phyloP scores from a whole-genome alignment of 164 flowering plant genomes.

The Malania oleifera region DNA sequence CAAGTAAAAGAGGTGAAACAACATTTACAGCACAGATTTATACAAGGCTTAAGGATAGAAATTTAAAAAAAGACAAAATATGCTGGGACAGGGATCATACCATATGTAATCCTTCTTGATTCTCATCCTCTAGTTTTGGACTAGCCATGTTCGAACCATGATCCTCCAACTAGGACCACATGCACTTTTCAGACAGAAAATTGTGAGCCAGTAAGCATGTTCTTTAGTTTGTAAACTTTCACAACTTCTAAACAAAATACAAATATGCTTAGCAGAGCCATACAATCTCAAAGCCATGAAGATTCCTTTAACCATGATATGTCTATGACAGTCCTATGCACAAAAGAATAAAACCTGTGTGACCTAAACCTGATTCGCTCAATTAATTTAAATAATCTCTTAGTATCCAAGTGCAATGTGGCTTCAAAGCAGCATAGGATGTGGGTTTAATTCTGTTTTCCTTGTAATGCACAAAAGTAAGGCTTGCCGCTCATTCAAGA shows the following conservation, averaged over 20 bases:
- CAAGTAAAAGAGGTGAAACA: background rate
- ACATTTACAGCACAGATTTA: conserved; percentile 9
- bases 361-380: background rate
- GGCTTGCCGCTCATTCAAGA: background rate
- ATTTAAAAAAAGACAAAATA: conserved; percentile 7
- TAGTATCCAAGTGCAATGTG: background rate
- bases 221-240: too few relatives aligned
- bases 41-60: background rate
- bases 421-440: background rate
- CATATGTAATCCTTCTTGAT: conserved; percentile 7
- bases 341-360: background rate
- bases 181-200: background rate
- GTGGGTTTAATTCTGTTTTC: background rate
- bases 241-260: too few relatives aligned
- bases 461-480: background rate
- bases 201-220: background rate
- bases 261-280: too few relatives aligned
- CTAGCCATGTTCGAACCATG: conserved; percentile 12
- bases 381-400: background rate
- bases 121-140: conserved; percentile 17
- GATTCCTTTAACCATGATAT: background rate
- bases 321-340: background rate
- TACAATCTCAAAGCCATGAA: background rate
- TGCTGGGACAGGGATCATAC: conserved; percentile 1
- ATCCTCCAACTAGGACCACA: conserved; percentile 21